Conservation (phyloP, 1,139 yeast species). For the Sugiyamaella novakii region DNA sequence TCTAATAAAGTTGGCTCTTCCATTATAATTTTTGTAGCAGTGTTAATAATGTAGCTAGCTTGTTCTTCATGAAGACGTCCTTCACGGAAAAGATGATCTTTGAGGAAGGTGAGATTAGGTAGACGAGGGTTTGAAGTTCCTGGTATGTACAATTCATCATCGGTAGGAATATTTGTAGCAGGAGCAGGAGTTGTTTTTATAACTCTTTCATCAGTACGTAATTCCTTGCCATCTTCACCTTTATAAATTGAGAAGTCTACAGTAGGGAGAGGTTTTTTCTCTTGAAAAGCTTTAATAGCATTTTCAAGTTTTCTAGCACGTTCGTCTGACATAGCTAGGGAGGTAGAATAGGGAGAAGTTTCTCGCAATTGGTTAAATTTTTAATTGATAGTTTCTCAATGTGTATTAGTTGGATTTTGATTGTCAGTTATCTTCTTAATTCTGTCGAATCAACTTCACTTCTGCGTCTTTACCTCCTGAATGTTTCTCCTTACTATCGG, state of each 20-base stretch:
- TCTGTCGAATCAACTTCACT: no score
- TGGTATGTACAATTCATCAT: slow-evolving; percentile 62
- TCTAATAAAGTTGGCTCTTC: slow-evolving; percentile 77
- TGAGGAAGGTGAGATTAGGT: slow-evolving; percentile 73
- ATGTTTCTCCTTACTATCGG: no score
- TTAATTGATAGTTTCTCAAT: no score
- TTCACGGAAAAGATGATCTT: slow-evolving; percentile 74
- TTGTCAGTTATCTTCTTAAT: no score
- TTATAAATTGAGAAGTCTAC: slow-evolving; percentile 58
- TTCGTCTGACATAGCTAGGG: slow-evolving; percentile 9
- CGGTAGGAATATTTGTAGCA: slow-evolving; percentile 63
- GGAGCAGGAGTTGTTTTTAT: slow-evolving; percentile 69
- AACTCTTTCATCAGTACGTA: slow-evolving; percentile 70
- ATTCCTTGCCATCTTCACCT: slow-evolving; percentile 68
- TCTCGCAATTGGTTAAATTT: no score
- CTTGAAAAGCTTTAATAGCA: slow-evolving; percentile 72
- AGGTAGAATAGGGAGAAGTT: background rate
- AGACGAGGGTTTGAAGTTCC: slow-evolving; percentile 48
- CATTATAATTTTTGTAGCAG: slow-evolving; percentile 68
- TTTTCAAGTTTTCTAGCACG: slow-evolving; percentile 45
- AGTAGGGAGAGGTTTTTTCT: slow-evolving; percentile 46
- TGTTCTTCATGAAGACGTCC: slow-evolving; percentile 79
- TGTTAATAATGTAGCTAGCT: slow-evolving; percentile 63
- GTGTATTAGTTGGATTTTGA: no score
- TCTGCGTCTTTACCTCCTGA: no score